Base-by-base conservation (phyloP, 306 rosid genomes). In the Inga laurina region DNA sequence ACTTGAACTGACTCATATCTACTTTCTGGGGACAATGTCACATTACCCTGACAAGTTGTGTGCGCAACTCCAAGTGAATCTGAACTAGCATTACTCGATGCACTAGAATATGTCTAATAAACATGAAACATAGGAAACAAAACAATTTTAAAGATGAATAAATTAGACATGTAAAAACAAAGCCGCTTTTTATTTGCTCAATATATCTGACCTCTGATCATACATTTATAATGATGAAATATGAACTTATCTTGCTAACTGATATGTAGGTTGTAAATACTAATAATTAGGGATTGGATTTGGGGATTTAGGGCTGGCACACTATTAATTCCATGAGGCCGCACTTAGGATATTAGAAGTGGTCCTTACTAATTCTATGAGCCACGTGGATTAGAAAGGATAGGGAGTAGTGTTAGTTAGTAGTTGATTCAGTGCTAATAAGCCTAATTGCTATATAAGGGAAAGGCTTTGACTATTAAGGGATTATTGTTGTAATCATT, bases 61-160 rank as follows among this genome's bases (percentile, higher is more conserved):
- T 75, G 34, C 81, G 66, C 85, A 85, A 76, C 88, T 54, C 89
- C 85, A 27, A 77, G 75, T 51, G 82, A 68, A 82, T 82, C 89
- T n/a, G 85, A 80, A 77, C 72, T 59, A 61, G 72, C 70, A 72
- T 75, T 79, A 34, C 67, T 74, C 8, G 87, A 65, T 30, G 82
- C 72, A 34, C 30, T 79, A 65, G 88, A 86, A 90, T 80, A 91
- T 62, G 89, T 97, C 98, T 95, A 90, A 45, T 45, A 46, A 72
- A 45, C 76, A 72, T 13, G 41, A 46, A 45, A 72, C 57, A 78
- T 62, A 8, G 54, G 6, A 75, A 77, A 66, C 10, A 14, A 0
- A 51, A 49, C 54, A 83, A 41, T 19, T 16, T 45, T 34, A 16
- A 18, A 19, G 34, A 76, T 12, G 65, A 35, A 4, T 13, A 56